These are phyloP conservation scores for Populus davidiana DNA, from an alignment of 345 rosid species.

Conservation along the genomic window DNA sequence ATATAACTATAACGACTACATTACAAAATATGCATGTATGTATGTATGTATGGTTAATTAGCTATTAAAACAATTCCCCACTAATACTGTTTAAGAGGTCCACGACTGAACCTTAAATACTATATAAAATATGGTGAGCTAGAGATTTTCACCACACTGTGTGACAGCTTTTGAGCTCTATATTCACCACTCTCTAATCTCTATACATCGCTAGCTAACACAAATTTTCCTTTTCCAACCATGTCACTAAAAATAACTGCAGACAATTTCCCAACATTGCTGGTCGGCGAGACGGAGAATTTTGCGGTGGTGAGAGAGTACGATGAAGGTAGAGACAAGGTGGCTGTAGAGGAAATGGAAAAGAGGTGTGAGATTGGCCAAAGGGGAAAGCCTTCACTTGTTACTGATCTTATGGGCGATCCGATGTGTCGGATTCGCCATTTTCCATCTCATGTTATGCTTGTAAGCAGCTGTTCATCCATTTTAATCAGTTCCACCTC, in stretches of 20 bases:
- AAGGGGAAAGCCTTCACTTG: constrained; percentile 48
- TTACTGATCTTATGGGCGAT: constrained; percentile 74
- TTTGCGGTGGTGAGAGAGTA: constrained; percentile 53
- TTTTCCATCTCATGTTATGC: constrained; percentile 52
- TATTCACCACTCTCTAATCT: neutral
- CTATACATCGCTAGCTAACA: neutral
- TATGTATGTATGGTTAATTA: neutral
- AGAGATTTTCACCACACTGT: neutral
- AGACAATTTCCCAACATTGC: constrained; percentile 9
- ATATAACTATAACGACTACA: too few species aligned
- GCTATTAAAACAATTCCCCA: neutral
- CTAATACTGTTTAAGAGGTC: neutral
- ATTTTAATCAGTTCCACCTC: neutral
- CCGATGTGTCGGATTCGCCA: constrained; percentile 70
- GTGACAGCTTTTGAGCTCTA: neutral
- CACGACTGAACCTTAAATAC: neutral
- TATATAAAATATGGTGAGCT: neutral
- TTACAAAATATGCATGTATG: too few species aligned
- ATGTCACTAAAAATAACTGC: constrained; percentile 43
- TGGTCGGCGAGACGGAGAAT: neutral
- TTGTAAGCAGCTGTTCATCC: constrained; percentile 32
- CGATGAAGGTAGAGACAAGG: constrained; percentile 54
- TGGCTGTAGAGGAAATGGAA: constrained; percentile 64
- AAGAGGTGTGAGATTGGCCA: constrained; percentile 51
- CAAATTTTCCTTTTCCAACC: neutral